Conservation (phyloP, 352 stramenopile species). For the Pseudoperonospora humuli region DNA sequence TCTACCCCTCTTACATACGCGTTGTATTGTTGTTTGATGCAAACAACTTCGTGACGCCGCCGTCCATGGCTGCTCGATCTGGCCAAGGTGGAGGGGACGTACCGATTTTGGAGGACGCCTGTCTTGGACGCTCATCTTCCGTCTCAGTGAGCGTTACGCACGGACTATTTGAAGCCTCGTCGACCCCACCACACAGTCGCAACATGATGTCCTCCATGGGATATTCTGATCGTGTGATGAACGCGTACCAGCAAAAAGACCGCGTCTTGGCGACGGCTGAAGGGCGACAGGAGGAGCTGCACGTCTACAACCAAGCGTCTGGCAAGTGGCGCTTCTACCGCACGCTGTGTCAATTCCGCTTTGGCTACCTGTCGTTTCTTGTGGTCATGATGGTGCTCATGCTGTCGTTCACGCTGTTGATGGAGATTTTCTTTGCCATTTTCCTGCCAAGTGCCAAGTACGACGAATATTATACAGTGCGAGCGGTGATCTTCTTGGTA, state of each 20-base stretch:
- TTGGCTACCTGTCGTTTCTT: conserved; percentile 74
- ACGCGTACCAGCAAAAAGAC: conserved; percentile 31
- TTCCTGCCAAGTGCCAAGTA: conserved; percentile 74
- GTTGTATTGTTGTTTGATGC: no score
- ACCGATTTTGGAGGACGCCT: conserved; percentile 23
- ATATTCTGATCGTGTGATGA: conserved; percentile 18
- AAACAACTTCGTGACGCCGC: no score
- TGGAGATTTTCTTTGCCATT: conserved; percentile 83
- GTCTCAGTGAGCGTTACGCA: conserved; percentile 11
- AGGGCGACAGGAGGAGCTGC: conserved; percentile 48
- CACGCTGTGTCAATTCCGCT: conserved; percentile 65
- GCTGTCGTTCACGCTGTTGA: conserved; percentile 77
- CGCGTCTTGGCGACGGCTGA: conserved; percentile 39
- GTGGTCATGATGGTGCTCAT: conserved; percentile 79
- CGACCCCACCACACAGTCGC: conserved; percentile 10
- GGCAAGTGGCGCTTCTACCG: conserved; percentile 59
- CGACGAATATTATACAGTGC: conserved; percentile 53
- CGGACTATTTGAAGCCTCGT: conserved; percentile 6
- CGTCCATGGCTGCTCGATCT: conserved; percentile 17
- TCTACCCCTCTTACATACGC: no score
- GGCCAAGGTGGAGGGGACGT: conserved; percentile 18
- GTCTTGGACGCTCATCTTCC: conserved; percentile 16
- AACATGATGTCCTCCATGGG: conserved; percentile 15
- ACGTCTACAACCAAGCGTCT: conserved; percentile 34
- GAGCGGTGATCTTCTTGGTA: conserved; percentile 47